Base-by-base conservation (phyloP, 2,329 filamentous ascomycete species). In the Camillea tinctor region DNA sequence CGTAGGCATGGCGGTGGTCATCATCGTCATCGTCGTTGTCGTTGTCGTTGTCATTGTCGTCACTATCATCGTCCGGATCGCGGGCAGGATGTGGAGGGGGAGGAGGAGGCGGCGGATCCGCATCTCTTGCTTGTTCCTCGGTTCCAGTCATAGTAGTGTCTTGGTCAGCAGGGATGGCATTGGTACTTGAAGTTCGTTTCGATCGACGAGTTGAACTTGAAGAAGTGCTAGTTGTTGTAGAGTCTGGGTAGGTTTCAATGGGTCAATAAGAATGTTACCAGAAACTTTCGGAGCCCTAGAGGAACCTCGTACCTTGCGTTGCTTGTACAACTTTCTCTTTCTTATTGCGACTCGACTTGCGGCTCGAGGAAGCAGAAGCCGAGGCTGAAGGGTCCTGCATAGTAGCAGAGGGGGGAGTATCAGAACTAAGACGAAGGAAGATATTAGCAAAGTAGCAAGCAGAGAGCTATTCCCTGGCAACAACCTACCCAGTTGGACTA, bases 141-240 rank as follows among this genome's bases (percentile, higher is more conserved):
- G 83, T 86, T 61, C 90, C 88, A 54, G 86, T 87, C 88, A 93
- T 93, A 30, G 82, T 77, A 55, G 86, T 85, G 73, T 93, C 90
- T 66, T 88, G 80, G 60, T 89, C 86, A 53, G 66, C 60, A 55
- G 67, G 67, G 22, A 74, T 66, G 68, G 79, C 74, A 75, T 83
- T 72, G 72, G 73, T 76, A 69, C 59, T 66, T 51, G 76, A 70
- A 68, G 81, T 76, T 75, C 87, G 79, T 80, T 89, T 81, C 67
- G 84, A 79, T 63, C 78, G 76, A 55, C 81, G 76, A 51, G 74
- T 73, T 20, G 80, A 77, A 20, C 61, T 61, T 4, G 77, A 69
- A 9, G 79, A 72, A 17, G 77, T 62, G 50, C 70, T n/a, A n/a
- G n/a, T 68, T 54, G 75, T 57, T 62, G 72, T 60, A 61, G 73